Conservation (phyloP, 2,329 filamentous ascomycete species). For the Neonectria sp. region DNA sequence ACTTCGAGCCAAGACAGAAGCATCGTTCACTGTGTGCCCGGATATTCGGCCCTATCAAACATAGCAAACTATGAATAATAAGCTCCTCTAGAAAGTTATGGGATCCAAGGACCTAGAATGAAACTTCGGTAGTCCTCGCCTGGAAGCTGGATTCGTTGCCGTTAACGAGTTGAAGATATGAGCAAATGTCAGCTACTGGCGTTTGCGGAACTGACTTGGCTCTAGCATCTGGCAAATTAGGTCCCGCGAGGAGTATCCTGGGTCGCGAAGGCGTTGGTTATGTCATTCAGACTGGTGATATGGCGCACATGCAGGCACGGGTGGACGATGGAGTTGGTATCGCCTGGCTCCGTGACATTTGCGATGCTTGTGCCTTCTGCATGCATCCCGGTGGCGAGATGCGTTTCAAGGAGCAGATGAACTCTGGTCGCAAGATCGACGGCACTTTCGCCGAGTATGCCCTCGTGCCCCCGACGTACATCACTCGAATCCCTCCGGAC, state of each 20-base stretch:
- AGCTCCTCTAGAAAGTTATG: too few relatives aligned
- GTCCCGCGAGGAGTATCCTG: conserved; percentile 34
- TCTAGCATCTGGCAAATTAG: conserved; percentile 35
- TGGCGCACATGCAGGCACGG: conserved; percentile 15
- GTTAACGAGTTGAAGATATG: too few relatives aligned
- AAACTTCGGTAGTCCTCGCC: too few relatives aligned
- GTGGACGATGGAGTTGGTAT: conserved; percentile 30
- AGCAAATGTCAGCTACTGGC: conserved; percentile 27
- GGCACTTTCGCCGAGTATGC: conserved; percentile 59
- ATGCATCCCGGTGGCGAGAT: conserved; percentile 52
- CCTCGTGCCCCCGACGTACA: conserved; percentile 53
- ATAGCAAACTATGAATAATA: too few relatives aligned
- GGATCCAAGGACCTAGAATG: too few relatives aligned
- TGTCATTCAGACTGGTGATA: conserved; percentile 24
- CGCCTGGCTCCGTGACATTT: conserved; percentile 47
- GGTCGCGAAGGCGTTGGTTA: conserved; percentile 41
- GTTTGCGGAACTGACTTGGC: conserved; percentile 41
- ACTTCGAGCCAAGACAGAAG: neutral
- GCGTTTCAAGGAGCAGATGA: conserved; percentile 51
- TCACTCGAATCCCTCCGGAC: conserved; percentile 46
- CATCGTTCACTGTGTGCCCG: neutral
- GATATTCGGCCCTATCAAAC: too few relatives aligned
- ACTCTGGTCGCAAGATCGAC: conserved; percentile 53
- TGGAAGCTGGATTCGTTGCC: too few relatives aligned
- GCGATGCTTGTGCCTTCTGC: conserved; percentile 54